Conservation (phyloP, 371 early-diverging fungal species). For the Mortierella sp. region DNA sequence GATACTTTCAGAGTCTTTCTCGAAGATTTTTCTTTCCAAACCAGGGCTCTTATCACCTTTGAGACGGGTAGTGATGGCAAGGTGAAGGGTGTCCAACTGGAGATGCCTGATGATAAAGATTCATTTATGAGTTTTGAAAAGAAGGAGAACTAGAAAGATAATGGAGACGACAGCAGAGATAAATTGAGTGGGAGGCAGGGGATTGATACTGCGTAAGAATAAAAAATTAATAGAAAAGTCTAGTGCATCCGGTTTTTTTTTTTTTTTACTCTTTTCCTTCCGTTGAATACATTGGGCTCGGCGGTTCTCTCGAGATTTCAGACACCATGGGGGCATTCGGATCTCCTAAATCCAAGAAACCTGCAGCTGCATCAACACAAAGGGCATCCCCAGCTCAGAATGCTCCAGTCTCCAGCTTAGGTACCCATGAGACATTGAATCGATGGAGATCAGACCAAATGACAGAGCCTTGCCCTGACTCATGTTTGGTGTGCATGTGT, state of each 20-base stretch:
- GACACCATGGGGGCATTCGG: slow-evolving; percentile 30
- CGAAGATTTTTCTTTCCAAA: not conserved
- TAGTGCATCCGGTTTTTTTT: too few relatives aligned
- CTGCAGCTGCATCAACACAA: slow-evolving; percentile 4
- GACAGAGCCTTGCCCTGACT: not conserved
- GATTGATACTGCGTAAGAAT: too few relatives aligned
- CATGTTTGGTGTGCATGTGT: not conserved
- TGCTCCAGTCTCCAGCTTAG: slow-evolving; percentile 31
- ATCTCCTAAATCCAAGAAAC: slow-evolving; percentile 35
- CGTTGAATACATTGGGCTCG: too few relatives aligned
- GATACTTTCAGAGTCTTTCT: slow-evolving; percentile 16
- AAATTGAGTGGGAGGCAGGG: too few relatives aligned
- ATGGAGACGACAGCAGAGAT: too few relatives aligned
- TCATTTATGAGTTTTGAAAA: too few relatives aligned
- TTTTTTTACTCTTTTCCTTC: too few relatives aligned
- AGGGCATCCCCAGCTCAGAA: slow-evolving; percentile 5
- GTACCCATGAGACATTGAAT: slow-evolving; percentile 6
- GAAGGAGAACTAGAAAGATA: too few relatives aligned
- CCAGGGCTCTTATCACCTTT: not conserved
- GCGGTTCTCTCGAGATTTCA: too few relatives aligned
- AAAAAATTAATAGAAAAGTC: too few relatives aligned
- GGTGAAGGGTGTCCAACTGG: slow-evolving; percentile 4
- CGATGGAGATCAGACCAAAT: not conserved
- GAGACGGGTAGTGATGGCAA: slow-evolving; percentile 8
- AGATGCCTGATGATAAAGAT: too few relatives aligned